Evolutionary conservation across 2,329 filamentous ascomycete genomes (phyloP).

Genomic region (Pseudocercospora cruenta): DNA sequence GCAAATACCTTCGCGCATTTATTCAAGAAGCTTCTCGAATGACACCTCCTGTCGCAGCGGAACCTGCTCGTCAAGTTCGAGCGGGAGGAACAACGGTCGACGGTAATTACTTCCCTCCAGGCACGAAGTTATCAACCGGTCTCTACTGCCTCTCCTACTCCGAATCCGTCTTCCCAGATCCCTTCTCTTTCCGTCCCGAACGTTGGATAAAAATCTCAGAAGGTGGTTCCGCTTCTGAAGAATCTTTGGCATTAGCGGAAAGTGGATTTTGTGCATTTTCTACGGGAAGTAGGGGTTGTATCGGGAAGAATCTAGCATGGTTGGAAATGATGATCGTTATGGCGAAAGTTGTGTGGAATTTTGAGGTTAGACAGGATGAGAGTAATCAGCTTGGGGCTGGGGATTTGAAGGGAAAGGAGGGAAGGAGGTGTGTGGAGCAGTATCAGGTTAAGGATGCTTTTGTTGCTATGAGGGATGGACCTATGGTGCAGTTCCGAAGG

Average conservation of each 20-base stretch:
- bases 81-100: conserved; percentile 36
- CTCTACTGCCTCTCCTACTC: conserved; percentile 39
- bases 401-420: background rate
- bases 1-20: conserved; percentile 47
- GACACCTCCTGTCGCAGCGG: conserved; percentile 44
- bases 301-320: conserved; percentile 58
- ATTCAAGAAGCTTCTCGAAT: conserved; percentile 52
- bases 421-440: conserved; percentile 18
- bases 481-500: conserved; percentile 24
- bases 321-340: conserved; percentile 28
- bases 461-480: conserved; percentile 27
- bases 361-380: conserved; percentile 21
- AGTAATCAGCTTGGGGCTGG: conserved; percentile 18
- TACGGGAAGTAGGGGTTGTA: conserved; percentile 69
- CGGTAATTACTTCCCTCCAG: conserved; percentile 34
- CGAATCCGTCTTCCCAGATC: conserved; percentile 34
- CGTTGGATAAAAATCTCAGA: conserved; percentile 33
- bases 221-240: conserved; percentile 1
- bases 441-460: conserved; percentile 27
- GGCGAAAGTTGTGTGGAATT: conserved; percentile 22
- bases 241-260: conserved; percentile 52
- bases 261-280: conserved; percentile 76
- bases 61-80: conserved; percentile 37
- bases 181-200: conserved; percentile 37
- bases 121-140: conserved; percentile 36